Percentiles rank a stretch among this genome's conserved stretches.
Evolutionary conservation across 139 green algal species (phyloP).

Genomic region (Diplosphaera chodatii): DNA sequence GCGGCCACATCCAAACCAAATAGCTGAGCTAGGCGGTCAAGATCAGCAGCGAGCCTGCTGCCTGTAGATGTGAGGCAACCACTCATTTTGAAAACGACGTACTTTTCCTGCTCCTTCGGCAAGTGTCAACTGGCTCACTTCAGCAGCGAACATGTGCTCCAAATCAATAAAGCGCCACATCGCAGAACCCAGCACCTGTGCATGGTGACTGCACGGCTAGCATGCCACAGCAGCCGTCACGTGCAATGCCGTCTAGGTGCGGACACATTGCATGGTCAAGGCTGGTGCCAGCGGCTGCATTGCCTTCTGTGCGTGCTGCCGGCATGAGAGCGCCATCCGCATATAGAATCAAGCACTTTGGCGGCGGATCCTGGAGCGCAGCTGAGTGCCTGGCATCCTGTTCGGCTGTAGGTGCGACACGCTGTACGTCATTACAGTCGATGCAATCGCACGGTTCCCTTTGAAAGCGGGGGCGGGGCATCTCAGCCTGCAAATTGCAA

Average conservation of each 20-base stretch:
- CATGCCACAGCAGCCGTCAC: constrained; percentile 35
- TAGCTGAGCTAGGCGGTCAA: constrained; percentile 19
- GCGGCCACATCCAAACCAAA: constrained; percentile 30
- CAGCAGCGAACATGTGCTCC: too few relatives aligned
- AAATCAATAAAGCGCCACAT: too few relatives aligned
- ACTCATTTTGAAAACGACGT: too few relatives aligned
- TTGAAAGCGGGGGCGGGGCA: constrained; percentile 14
- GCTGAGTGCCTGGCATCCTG: not conserved
- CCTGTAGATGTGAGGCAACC: too few relatives aligned
- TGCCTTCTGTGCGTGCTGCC: not conserved
- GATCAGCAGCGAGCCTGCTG: not conserved
- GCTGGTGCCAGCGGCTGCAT: too few relatives aligned
- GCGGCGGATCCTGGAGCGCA: constrained; percentile 33
- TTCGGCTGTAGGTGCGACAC: not conserved
- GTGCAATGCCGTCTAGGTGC: constrained; percentile 36
- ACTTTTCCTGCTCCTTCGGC: too few relatives aligned
- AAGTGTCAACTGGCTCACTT: too few relatives aligned
- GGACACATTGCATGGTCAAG: constrained; percentile 16
- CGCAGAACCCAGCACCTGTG: not conserved
- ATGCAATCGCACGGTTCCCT: constrained; percentile 27
- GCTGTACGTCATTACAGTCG: constrained; percentile 4
- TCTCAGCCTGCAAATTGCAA: not conserved
- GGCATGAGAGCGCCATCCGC: constrained; percentile 6
- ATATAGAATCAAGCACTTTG: constrained; percentile 49
- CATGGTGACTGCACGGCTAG: constrained; percentile 17